These are phyloP conservation scores for Claviceps digitariae DNA, from an alignment of 2,329 filamentous ascomycete species.

Conservation along the genomic window DNA sequence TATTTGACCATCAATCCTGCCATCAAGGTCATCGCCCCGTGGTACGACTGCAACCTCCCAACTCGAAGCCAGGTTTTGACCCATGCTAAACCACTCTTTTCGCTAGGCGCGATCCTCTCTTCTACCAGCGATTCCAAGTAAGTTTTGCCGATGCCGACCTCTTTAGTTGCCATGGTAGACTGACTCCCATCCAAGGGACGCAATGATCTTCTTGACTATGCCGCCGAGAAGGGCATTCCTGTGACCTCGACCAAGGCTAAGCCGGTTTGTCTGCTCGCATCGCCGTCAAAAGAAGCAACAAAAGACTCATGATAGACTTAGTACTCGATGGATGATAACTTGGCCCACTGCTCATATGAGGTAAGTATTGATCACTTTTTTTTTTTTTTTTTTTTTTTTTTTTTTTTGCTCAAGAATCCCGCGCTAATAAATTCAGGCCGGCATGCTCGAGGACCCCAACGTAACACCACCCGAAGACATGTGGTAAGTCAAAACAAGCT, in stretches of 20 bases:
- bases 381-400: not conserved
- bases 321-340: constrained; percentile 4
- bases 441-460: constrained; percentile 1
- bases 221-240: constrained; percentile 1
- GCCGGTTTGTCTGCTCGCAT: constrained; percentile 1
- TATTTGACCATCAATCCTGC: constrained; percentile 1
- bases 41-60: not conserved
- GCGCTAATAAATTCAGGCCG: not conserved
- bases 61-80: not conserved
- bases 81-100: not conserved
- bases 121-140: not conserved
- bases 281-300: not conserved
- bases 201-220: constrained; percentile 1
- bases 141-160: not conserved
- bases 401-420: too few relatives aligned
- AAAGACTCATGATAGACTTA: not conserved
- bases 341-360: constrained; percentile 3
- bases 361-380: not conserved
- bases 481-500: not conserved
- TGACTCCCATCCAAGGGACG: not conserved
- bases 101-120: not conserved
- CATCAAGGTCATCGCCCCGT: constrained; percentile 2
- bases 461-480: not conserved
- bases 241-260: constrained; percentile 3
- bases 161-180: not conserved